Base-by-base conservation (phyloP, 108 stramenopile species). In the Nannochloropsis granulata region DNA sequence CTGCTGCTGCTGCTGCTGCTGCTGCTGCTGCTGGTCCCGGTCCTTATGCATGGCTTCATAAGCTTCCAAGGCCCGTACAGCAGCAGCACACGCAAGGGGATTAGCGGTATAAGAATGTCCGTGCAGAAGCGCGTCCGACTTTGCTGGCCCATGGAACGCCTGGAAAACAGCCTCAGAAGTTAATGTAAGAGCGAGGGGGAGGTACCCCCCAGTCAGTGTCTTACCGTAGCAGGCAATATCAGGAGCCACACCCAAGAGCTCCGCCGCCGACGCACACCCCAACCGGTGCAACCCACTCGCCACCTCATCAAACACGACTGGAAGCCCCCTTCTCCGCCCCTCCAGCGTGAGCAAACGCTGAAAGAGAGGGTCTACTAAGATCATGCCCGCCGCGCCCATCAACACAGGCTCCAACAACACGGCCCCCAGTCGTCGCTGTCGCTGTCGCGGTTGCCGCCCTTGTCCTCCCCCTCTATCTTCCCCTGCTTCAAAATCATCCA, bases 161-260 rank as follows among this genome's bases (percentile, higher is more conserved):
- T 84, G 82, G 24, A 88, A 89, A 25, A 89, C 89, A 0, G 79
- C 79, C 44, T 89, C 87, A 12, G 87, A 79, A 16, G 89, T 85
- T 2, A 89, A 25, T 24, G 89, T 86, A 13, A 80, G 79, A 21
- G 79, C 25, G 82, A 89, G 71, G 19, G 89, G 87, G 13, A 89
- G 79, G 26, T 87, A 84, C 19, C 89, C 89, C 42, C 89, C 89
- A 42, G 89, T 88, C 13, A 89, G 85, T 19, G 88, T 84, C 87
- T 89, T 89, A 13, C 85, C 89, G 83, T 89, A 89, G 80, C 85
- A 88, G 44, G 87, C 85, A 16, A 89, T 83, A 83, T 89, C 89
- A 0, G 89, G 89, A 24, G 85, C 46, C 13, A 82, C 78, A 23
- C 85, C 81, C 21, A 89, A 82, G 12, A 84, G 45, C 82, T 87